Conservation (phyloP, 495 filamentous ascomycete species). For the Aspergillus sclerotiicarbonarius region DNA sequence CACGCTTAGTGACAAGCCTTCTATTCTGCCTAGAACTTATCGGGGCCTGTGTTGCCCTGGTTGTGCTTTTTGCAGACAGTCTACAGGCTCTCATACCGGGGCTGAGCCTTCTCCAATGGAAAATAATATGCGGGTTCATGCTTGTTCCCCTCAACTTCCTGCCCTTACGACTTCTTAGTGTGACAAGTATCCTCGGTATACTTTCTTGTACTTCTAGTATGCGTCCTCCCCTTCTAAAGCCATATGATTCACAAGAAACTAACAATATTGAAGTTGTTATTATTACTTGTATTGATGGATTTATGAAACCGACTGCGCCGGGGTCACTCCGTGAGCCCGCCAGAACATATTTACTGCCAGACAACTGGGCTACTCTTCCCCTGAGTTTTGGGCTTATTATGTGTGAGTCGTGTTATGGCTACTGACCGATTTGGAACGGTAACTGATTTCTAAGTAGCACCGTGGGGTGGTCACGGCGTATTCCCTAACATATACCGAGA, state of each 20-base stretch:
- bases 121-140: conserved; percentile 78
- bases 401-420: conserved; percentile 46
- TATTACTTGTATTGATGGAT: conserved; percentile 79
- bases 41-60: conserved; percentile 84
- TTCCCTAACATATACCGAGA: conserved; percentile 98
- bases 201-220: conserved; percentile 81
- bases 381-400: conserved; percentile 92
- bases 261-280: conserved; percentile 59
- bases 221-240: conserved; percentile 28
- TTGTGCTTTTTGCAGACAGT: conserved; percentile 92
- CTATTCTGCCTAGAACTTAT: conserved; percentile 88
- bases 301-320: conserved; percentile 74
- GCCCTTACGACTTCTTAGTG: conserved; percentile 79
- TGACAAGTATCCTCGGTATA: conserved; percentile 89
- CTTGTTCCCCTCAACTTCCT: conserved; percentile 83
- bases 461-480: conserved; percentile 93
- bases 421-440: not conserved
- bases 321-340: conserved; percentile 87
- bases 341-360: conserved; percentile 67
- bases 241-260: conserved; percentile 3
- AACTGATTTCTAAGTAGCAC: conserved; percentile 46
- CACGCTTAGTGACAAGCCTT: conserved; percentile 75
- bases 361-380: conserved; percentile 86
- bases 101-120: conserved; percentile 73
- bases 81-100: conserved; percentile 75